Conservation (phyloP, 345 rosid species). For the Noccaea bulbosa region DNA sequence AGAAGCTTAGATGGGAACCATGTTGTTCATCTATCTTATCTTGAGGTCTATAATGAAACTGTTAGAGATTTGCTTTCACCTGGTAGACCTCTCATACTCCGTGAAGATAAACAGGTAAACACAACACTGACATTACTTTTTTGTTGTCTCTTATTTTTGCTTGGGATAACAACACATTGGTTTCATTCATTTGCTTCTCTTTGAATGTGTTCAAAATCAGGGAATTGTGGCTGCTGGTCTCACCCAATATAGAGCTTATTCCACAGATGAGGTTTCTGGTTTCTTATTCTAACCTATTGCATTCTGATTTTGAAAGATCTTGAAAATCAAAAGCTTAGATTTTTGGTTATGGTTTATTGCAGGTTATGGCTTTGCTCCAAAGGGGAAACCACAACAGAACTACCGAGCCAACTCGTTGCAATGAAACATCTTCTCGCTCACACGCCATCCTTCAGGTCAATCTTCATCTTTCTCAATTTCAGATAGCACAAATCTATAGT, state of each 20-base stretch:
- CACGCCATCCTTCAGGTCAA: conserved; percentile 98
- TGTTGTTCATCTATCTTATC: conserved; percentile 87
- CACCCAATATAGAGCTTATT: conserved; percentile 93
- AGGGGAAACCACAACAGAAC: conserved; percentile 93
- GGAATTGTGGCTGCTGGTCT: conserved; percentile 94
- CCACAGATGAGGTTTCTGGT: conserved; percentile 90
- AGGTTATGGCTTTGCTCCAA: conserved; percentile 95
- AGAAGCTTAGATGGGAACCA: conserved; percentile 92
- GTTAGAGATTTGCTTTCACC: conserved; percentile 95
- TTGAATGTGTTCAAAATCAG: conserved; percentile 45
- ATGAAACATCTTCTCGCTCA: conserved; percentile 95
- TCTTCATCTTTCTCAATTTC: no score
- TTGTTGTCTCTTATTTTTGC: conserved; percentile 6
- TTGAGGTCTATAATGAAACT: conserved; percentile 92
- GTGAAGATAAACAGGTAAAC: conserved; percentile 90
- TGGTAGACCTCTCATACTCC: conserved; percentile 90
- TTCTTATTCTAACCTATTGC: conserved; percentile 24
- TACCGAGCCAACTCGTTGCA: conserved; percentile 90
- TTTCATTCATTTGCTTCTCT: conserved; percentile 21
- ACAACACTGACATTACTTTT: background rate
- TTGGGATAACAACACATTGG: conserved; percentile 17
- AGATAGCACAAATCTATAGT: background rate
- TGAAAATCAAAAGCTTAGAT: background rate
- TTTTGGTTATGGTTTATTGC: conserved; percentile 27
- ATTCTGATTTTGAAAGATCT: background rate